A percentile compares a stretch with the other conserved stretches of the same genome.
Evolutionary conservation across 352 stramenopile species (phyloP).

Genomic region (Paralagenidium karlingii): DNA sequence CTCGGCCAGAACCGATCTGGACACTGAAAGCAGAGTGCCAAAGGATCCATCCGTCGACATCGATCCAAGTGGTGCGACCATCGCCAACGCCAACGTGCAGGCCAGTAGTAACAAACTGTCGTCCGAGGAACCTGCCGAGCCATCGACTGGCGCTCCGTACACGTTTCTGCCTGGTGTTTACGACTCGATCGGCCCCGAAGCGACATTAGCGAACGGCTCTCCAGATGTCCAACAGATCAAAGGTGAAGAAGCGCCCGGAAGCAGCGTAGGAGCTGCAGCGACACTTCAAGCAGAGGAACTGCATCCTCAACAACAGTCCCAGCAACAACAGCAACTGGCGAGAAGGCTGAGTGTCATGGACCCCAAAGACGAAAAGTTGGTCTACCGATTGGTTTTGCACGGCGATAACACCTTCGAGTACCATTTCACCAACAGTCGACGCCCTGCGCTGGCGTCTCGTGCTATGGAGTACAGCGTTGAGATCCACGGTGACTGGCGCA

Average conservation of each 20-base stretch:
- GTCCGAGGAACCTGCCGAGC: neutral
- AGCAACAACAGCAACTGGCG: neutral
- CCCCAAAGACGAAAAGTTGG: constrained; percentile 16
- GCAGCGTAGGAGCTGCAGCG: neutral
- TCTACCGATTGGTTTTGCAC: constrained; percentile 40
- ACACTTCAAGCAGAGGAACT: neutral
- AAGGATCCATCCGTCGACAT: too few relatives aligned
- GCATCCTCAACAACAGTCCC: neutral
- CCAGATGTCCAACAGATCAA: too few relatives aligned
- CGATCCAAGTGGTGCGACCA: too few relatives aligned
- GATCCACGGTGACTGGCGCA: constrained; percentile 48
- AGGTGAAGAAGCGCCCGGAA: too few relatives aligned
- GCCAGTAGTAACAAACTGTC: constrained; percentile 3
- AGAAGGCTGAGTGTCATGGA: constrained; percentile 1
- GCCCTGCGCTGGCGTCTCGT: constrained; percentile 9
- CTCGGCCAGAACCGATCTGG: too few relatives aligned
- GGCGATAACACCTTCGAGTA: constrained; percentile 80
- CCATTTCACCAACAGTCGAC: constrained; percentile 43
- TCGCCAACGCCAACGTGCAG: too few relatives aligned
- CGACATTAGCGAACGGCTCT: too few relatives aligned
- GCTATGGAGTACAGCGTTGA: constrained; percentile 66
- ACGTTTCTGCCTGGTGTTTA: constrained; percentile 58
- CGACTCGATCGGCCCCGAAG: neutral
- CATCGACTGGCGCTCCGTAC: constrained; percentile 12
- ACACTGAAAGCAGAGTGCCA: too few relatives aligned